These are phyloP conservation scores for Auriscalpium orientale DNA, from an alignment of 768 basidiomycete genomes.

Conservation along the genomic window DNA sequence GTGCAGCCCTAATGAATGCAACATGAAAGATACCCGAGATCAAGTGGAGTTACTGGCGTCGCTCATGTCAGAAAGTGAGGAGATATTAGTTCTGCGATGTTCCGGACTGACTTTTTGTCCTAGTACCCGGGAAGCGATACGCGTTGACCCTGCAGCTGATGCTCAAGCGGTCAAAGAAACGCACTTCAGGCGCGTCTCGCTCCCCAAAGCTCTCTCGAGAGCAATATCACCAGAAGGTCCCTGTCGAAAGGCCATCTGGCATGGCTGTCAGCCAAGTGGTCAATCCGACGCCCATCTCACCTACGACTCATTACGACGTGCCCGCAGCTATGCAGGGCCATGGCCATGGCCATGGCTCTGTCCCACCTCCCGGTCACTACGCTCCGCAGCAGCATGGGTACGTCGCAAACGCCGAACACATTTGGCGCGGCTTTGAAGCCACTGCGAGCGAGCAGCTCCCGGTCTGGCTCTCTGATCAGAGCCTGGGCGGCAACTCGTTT, in stretches of 20 bases:
- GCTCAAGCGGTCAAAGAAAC: slow-evolving; percentile 69
- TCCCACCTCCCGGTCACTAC: slow-evolving; percentile 11
- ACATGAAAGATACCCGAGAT: slow-evolving; percentile 62
- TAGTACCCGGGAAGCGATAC: slow-evolving; percentile 91
- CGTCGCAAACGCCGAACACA: slow-evolving; percentile 46
- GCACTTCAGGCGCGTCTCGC: slow-evolving; percentile 43
- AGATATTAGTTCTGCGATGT: no score
- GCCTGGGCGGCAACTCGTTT: slow-evolving; percentile 66
- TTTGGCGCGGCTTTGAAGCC: slow-evolving; percentile 70
- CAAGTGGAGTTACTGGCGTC: slow-evolving; percentile 73
- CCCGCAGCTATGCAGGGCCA: slow-evolving; percentile 2
- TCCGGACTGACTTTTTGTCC: neutral
- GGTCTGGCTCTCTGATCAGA: slow-evolving; percentile 83
- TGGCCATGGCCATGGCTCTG: slow-evolving; percentile 6
- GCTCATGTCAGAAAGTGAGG: slow-evolving; percentile 73
- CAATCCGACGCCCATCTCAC: slow-evolving; percentile 14
- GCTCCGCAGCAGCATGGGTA: slow-evolving; percentile 5
- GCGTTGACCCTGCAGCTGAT: slow-evolving; percentile 85
- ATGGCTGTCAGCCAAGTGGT: slow-evolving; percentile 16
- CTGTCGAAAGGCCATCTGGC: slow-evolving; percentile 16
- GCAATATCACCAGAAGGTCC: slow-evolving; percentile 25
- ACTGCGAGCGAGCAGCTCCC: slow-evolving; percentile 70
- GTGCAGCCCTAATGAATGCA: slow-evolving; percentile 75
- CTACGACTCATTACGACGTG: slow-evolving; percentile 6
- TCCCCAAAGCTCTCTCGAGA: slow-evolving; percentile 58